phyloP scores from a whole-genome alignment of 345 rosid species.

The Brassica nigra region DNA sequence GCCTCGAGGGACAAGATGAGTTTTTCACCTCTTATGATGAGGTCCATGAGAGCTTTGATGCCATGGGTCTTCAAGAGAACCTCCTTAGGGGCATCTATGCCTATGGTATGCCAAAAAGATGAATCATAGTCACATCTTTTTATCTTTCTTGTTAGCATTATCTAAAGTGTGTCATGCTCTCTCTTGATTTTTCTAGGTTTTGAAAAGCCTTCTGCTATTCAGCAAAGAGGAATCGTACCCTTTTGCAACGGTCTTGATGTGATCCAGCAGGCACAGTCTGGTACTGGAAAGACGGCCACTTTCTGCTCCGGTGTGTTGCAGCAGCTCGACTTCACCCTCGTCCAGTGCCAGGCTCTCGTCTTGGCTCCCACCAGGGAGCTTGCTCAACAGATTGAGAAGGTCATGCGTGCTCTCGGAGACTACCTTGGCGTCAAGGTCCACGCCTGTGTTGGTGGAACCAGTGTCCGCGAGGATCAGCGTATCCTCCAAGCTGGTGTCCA shows the following conservation, averaged over 20 bases:
- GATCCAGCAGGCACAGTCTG: constrained; percentile 49
- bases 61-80: not conserved
- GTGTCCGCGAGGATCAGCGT: constrained; percentile 7
- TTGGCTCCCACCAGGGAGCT: not conserved
- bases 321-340: constrained; percentile 56
- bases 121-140: not conserved
- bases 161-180: not conserved
- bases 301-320: constrained; percentile 81
- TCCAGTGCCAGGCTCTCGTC: not conserved
- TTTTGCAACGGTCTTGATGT: not conserved
- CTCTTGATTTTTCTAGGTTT: constrained; percentile 42
- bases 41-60: not conserved
- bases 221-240: not conserved
- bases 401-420: not conserved
- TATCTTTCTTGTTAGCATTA: not conserved
- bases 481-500: constrained; percentile 76
- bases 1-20: not conserved
- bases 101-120: not conserved
- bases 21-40: not conserved
- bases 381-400: not conserved
- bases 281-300: constrained; percentile 81
- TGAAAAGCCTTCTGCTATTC: constrained; percentile 53
- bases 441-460: not conserved
- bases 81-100: not conserved
- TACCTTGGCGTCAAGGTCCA: not conserved